Conservation (phyloP, 2,329 filamentous ascomycete species). For the Fusarium denticulatum region DNA sequence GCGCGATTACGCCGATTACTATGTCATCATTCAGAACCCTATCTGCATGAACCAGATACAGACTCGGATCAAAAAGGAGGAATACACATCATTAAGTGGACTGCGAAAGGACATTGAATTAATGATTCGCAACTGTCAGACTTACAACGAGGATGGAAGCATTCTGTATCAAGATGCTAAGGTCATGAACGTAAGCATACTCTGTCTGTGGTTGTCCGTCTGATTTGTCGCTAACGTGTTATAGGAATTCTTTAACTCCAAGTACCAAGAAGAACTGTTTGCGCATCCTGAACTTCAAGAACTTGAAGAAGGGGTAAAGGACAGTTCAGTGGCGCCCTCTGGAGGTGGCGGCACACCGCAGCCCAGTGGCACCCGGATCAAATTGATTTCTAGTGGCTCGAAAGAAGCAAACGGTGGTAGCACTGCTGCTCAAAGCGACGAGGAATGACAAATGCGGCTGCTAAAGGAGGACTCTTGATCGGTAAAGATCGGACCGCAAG, state of each 20-base stretch:
- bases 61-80: slow-evolving; percentile 94
- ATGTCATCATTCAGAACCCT: slow-evolving; percentile 88
- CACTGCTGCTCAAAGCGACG: slow-evolving; percentile 61
- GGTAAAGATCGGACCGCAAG: slow-evolving; percentile 6
- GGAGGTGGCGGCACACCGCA: slow-evolving; percentile 72
- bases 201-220: not conserved
- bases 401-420: slow-evolving; percentile 52
- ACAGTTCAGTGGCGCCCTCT: slow-evolving; percentile 58
- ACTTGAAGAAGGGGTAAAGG: slow-evolving; percentile 59
- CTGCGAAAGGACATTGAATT: slow-evolving; percentile 84
- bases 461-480: not conserved
- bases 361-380: slow-evolving; percentile 73
- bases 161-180: slow-evolving; percentile 92
- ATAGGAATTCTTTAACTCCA: slow-evolving; percentile 66
- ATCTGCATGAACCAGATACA: slow-evolving; percentile 97
- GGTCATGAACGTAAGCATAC: slow-evolving; percentile 78
- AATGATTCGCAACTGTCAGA: slow-evolving; percentile 90
- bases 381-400: slow-evolving; percentile 64
- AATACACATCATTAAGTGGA: slow-evolving; percentile 84
- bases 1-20: slow-evolving; percentile 93
- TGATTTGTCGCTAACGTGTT: slow-evolving; percentile 47
- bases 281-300: slow-evolving; percentile 66
- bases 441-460: slow-evolving; percentile 53
- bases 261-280: slow-evolving; percentile 63
- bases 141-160: slow-evolving; percentile 96